Percentiles rank a stretch among this genome's conserved stretches.
phyloP scores from a whole-genome alignment of 1,139 yeast genomes.

The Diutina ranongensis region DNA sequence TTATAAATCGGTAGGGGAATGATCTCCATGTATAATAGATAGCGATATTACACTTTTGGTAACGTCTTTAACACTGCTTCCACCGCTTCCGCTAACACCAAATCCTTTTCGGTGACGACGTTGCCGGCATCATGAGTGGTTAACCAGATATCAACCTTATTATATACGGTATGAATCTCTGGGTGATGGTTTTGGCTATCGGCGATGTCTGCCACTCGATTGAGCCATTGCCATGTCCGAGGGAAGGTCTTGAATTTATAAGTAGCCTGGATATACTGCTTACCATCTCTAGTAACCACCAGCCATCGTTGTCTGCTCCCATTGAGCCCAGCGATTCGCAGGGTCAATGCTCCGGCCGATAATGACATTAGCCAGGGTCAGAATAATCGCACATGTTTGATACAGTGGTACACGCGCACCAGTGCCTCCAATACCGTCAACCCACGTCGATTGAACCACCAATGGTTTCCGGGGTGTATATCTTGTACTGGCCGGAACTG shows the following conservation, averaged over 20 bases:
- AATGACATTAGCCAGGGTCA: neutral
- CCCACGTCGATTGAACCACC: neutral
- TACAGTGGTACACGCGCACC: neutral
- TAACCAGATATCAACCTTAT: slow-evolving; percentile 41
- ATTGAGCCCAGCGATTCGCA: neutral
- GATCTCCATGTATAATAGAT: neutral
- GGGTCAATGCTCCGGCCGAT: neutral
- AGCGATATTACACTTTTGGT: neutral
- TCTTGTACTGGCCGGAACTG: slow-evolving; percentile 24
- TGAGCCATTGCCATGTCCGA: slow-evolving; percentile 55
- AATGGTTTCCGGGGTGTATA: slow-evolving; percentile 30
- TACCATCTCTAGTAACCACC: neutral
- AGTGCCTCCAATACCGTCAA: neutral
- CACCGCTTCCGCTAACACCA: slow-evolving; percentile 39
- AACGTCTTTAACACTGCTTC: neutral
- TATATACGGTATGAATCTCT: slow-evolving; percentile 51
- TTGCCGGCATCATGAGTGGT: slow-evolving; percentile 59
- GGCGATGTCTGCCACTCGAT: slow-evolving; percentile 47
- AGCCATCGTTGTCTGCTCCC: neutral
- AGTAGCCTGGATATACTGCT: neutral
- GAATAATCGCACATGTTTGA: too few relatives aligned
- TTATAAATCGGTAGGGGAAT: neutral
- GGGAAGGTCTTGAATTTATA: slow-evolving; percentile 40
- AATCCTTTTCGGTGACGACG: slow-evolving; percentile 45
- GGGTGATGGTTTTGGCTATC: slow-evolving; percentile 68